Conservation (phyloP, 78 protist species). For the Trichosphaerium sp. region DNA sequence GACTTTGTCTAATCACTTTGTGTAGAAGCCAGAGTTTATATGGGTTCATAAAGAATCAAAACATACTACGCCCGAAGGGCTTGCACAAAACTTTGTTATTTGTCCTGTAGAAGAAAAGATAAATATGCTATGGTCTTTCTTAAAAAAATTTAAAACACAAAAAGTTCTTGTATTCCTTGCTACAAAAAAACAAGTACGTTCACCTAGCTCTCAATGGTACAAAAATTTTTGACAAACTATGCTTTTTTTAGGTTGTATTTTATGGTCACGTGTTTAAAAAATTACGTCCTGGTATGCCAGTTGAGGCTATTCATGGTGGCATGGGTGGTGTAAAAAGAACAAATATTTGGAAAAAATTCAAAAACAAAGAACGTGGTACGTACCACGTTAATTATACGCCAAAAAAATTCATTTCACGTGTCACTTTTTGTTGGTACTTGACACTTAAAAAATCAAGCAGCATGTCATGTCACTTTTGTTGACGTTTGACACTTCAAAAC, state of each 20-base stretch:
- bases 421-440: conserved; percentile 5
- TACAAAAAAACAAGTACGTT: conserved; percentile 83
- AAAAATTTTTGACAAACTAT: not conserved
- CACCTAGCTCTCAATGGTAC: not conserved
- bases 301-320: conserved; percentile 61
- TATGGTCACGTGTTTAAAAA: conserved; percentile 52
- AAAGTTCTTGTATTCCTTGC: conserved; percentile 87
- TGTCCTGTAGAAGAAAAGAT: conserved; percentile 62
- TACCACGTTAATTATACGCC: not conserved
- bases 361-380: no score
- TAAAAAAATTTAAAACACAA: conserved; percentile 58
- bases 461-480: not conserved
- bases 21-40: conserved; percentile 73
- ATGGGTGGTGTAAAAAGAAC: conserved; percentile 82
- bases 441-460: not conserved
- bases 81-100: conserved; percentile 38
- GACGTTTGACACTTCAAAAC: not conserved
- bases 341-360: conserved; percentile 49
- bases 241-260: conserved; percentile 37
- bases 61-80: conserved; percentile 38
- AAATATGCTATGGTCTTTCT: conserved; percentile 62
- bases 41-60: conserved; percentile 45
- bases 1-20: not conserved
- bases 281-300: conserved; percentile 69
- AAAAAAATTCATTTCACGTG: conserved; percentile 1